Percentiles rank a stretch among this genome's conserved stretches.
These are phyloP conservation scores for Sordariomycetes sp. DNA, from an alignment of 2,329 filamentous ascomycete species.

Conservation along the genomic window DNA sequence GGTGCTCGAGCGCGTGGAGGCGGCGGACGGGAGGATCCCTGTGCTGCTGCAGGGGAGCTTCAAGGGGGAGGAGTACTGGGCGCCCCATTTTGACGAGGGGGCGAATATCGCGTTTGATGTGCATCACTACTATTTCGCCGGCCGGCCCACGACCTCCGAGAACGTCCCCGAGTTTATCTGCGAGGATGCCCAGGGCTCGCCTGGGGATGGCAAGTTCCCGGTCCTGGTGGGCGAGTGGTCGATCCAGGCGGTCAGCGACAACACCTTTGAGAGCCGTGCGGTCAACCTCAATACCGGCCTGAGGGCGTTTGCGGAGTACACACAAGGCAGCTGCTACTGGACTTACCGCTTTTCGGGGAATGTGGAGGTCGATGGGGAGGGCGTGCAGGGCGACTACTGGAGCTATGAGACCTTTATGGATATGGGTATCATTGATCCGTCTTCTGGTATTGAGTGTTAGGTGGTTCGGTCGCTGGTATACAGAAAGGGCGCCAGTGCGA, in stretches of 20 bases:
- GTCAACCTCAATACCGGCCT: neutral
- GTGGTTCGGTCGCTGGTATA: too few relatives aligned
- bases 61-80: neutral
- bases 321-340: neutral
- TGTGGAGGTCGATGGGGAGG: neutral
- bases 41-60: neutral
- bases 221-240: neutral
- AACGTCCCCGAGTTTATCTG: neutral
- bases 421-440: neutral
- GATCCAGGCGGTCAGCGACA: neutral
- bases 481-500: too few relatives aligned
- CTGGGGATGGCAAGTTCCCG: neutral
- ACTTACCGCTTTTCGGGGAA: neutral
- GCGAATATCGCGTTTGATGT: neutral
- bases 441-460: neutral
- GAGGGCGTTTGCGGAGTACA: neutral
- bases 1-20: neutral
- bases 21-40: neutral
- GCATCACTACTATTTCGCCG: neutral
- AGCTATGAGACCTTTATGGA: neutral
- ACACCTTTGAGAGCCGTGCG: neutral
- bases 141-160: neutral
- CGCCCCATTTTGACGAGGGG: neutral
- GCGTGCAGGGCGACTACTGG: neutral
- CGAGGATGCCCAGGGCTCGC: neutral